Evolutionary conservation across 139 green algal genomes (phyloP).

Genomic region (Dunaliella primolecta): DNA sequence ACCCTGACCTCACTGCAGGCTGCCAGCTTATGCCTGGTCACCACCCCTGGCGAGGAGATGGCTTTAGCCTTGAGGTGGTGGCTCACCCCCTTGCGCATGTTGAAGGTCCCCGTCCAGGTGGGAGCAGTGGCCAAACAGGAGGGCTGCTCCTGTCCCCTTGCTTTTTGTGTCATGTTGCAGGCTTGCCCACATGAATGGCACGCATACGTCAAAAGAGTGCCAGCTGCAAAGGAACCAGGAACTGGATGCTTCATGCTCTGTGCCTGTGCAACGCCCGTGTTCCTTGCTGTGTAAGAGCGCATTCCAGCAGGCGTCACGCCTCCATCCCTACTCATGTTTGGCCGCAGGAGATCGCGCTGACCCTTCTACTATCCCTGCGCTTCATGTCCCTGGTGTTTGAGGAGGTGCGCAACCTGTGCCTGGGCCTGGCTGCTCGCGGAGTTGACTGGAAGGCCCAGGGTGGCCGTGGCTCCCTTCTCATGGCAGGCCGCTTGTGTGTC

Average conservation of each 20-base stretch:
- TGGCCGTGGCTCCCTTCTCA: conserved; percentile 38
- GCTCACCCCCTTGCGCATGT: conserved; percentile 53
- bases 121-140: too few species aligned
- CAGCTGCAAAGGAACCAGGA: too few species aligned
- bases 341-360: conserved; percentile 62
- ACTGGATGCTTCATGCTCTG: too few species aligned
- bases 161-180: too few species aligned
- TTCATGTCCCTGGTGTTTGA: conserved; percentile 87
- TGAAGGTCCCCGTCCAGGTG: conserved; percentile 56
- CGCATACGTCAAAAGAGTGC: too few species aligned
- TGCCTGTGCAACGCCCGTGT: too few species aligned
- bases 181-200: too few species aligned
- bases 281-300: too few species aligned
- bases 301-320: too few species aligned
- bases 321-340: not conserved
- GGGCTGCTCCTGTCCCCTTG: too few species aligned
- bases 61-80: conserved; percentile 54
- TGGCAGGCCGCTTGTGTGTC: conserved; percentile 40
- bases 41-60: conserved; percentile 78
- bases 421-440: conserved; percentile 74
- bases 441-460: conserved; percentile 67
- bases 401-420: conserved; percentile 75
- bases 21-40: conserved; percentile 72
- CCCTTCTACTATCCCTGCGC: conserved; percentile 80
- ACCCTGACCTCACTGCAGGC: conserved; percentile 76